A percentile compares a stretch with the other conserved stretches of the same genome.
Conservation (phyloP, 352 stramenopile genomes). For the Pythium scleroteichum region DNA sequence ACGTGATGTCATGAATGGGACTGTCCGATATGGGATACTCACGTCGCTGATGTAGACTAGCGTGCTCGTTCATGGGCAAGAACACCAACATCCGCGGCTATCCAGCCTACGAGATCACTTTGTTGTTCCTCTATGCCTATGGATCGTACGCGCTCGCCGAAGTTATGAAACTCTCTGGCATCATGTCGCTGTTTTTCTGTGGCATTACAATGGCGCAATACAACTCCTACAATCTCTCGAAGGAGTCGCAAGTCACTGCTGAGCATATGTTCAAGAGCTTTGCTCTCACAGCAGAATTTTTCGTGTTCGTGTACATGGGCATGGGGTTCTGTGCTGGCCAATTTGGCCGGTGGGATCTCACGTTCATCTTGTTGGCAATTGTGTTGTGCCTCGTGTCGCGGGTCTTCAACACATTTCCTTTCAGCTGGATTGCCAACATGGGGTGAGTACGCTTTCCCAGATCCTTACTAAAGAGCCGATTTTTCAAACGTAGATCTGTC, state of each 20-base stretch:
- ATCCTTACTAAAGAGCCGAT: too few relatives aligned
- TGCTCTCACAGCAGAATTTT: slow-evolving; percentile 69
- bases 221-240: slow-evolving; percentile 76
- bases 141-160: slow-evolving; percentile 66
- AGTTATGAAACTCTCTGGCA: slow-evolving; percentile 79
- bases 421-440: slow-evolving; percentile 66
- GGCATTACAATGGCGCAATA: slow-evolving; percentile 86
- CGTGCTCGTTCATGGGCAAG: slow-evolving; percentile 79
- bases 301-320: slow-evolving; percentile 81
- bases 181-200: slow-evolving; percentile 93
- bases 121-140: slow-evolving; percentile 74
- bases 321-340: slow-evolving; percentile 71
- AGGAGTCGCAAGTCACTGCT: slow-evolving; percentile 60
- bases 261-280: slow-evolving; percentile 83
- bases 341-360: slow-evolving; percentile 78
- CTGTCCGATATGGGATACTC: too few relatives aligned
- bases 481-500: too few relatives aligned
- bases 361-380: slow-evolving; percentile 86
- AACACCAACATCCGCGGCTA: slow-evolving; percentile 83
- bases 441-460: slow-evolving; percentile 26
- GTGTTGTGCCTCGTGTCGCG: slow-evolving; percentile 87
- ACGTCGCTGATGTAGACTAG: slow-evolving; percentile 39
- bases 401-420: slow-evolving; percentile 94
- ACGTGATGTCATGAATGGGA: slow-evolving; percentile 4
- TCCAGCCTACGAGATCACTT: slow-evolving; percentile 72